A percentile compares a stretch with the other conserved stretches of the same genome.
Conservation (phyloP, 2,329 filamentous ascomycete species). For the Sporothrix euskadiensis region DNA sequence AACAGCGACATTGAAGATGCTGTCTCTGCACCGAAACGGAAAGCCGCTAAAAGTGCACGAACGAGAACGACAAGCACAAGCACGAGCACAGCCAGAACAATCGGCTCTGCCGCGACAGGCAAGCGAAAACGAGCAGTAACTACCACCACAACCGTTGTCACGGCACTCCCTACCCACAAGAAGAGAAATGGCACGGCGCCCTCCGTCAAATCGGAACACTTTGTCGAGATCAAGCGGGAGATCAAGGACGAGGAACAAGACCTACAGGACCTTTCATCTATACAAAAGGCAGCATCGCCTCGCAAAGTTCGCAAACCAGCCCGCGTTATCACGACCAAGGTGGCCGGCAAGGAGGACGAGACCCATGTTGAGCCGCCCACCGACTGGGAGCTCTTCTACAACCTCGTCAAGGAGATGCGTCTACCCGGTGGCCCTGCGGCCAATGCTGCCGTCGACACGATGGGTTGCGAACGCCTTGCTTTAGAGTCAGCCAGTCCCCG, state of each 20-base stretch:
- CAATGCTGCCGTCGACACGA: conserved; percentile 90
- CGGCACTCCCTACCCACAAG: conserved; percentile 37
- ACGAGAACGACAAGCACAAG: neutral
- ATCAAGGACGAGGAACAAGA: conserved; percentile 29
- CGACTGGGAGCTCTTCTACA: conserved; percentile 84
- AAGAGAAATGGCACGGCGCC: conserved; percentile 16
- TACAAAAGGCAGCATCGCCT: conserved; percentile 45
- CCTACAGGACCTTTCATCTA: neutral
- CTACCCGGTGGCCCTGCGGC: conserved; percentile 54
- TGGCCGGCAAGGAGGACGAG: neutral
- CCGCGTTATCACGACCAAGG: conserved; percentile 26
- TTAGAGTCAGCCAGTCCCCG: conserved; percentile 50
- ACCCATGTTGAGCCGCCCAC: conserved; percentile 59
- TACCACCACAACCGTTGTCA: conserved; percentile 37
- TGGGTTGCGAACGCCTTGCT: conserved; percentile 86
- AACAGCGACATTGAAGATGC: conserved; percentile 42
- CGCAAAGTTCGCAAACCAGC: conserved; percentile 36
- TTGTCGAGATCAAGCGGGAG: conserved; percentile 34
- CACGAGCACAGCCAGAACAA: neutral
- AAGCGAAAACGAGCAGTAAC: conserved; percentile 39
- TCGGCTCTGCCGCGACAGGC: conserved; percentile 30
- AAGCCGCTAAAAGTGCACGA: conserved; percentile 6
- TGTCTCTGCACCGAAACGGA: conserved; percentile 28
- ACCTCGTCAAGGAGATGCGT: conserved; percentile 75
- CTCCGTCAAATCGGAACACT: conserved; percentile 34